Conservation (phyloP, 2,329 filamentous ascomycete genomes). For the Sodiomyces alkalinus region DNA sequence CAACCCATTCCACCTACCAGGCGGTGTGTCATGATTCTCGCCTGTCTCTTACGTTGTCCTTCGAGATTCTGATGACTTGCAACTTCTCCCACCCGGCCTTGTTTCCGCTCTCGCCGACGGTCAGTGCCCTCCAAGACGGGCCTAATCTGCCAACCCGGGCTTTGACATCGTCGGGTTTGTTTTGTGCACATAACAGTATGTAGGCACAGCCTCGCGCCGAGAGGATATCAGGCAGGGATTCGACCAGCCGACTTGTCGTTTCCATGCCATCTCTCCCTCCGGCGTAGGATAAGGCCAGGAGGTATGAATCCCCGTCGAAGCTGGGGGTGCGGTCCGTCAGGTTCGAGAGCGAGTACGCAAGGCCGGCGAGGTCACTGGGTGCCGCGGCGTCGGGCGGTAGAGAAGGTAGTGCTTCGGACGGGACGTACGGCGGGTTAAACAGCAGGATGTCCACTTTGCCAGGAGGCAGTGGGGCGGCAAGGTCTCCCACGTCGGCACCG, state of each 20-base stretch:
- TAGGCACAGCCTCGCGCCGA: slow-evolving; percentile 65
- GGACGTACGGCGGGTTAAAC: slow-evolving; percentile 97
- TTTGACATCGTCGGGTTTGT: slow-evolving; percentile 65
- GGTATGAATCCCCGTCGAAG: slow-evolving; percentile 70
- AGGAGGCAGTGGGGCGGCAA: slow-evolving; percentile 44
- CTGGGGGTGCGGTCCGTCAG: slow-evolving; percentile 16
- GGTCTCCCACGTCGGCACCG: slow-evolving; percentile 54
- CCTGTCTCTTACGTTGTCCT: too few relatives aligned
- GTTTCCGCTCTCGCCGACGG: slow-evolving; percentile 69
- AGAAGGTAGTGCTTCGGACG: slow-evolving; percentile 58
- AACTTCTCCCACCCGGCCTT: slow-evolving; percentile 90
- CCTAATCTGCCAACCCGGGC: slow-evolving; percentile 30
- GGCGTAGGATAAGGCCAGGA: slow-evolving; percentile 76
- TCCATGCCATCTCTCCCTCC: slow-evolving; percentile 90
- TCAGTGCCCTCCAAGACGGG: slow-evolving; percentile 54
- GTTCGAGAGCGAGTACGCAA: too few relatives aligned
- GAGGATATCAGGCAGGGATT: slow-evolving; percentile 50
- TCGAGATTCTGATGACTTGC: slow-evolving; percentile 77
- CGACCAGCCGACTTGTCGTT: slow-evolving; percentile 67
- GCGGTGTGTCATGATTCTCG: too few relatives aligned
- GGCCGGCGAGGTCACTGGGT: too few relatives aligned
- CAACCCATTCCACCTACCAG: too few relatives aligned
- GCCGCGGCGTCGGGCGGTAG: slow-evolving; percentile 16
- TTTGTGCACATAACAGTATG: slow-evolving; percentile 78
- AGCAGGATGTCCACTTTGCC: slow-evolving; percentile 65